Base-by-base conservation (phyloP, 2,329 filamentous ascomycete species). In the Exophiala oligosperma region DNA sequence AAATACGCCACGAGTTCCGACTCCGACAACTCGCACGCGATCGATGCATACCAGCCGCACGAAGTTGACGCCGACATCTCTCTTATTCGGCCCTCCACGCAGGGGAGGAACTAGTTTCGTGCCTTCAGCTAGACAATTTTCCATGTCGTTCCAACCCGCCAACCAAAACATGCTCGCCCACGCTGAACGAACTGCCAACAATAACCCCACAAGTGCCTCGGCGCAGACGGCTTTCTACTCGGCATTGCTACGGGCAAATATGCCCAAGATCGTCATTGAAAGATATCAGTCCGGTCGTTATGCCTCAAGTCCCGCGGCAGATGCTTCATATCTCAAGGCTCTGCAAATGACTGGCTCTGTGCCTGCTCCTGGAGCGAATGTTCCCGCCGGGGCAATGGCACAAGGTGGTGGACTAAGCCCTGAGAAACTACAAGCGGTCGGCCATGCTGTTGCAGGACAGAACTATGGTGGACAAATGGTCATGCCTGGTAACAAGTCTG, bases 171-270 rank as follows among this genome's bases (percentile, higher is more conserved):
- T 93, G 56, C 84, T 99, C 35, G 91, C 92, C 35, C 89, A 91
- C 65, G 83, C 92, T 66, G 94, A 99, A 76, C 89, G 92, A 72
- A 89, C 90, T 24, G 95, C 94, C 38, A 99, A 97, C 76, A 89
- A 91, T 74, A 96, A 96, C 68, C 91, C 94, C 1, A 84, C 81
- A 59, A 97, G 91, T 73, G 88, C 92, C 28, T 89, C 89, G 44
- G 87, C 92, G 21, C 94, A 99, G 73, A 94, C 93, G 72, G 88
- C 90, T 14, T 97, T 99, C 73, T 99, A 99, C 72, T 89, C 93
- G 71, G 88, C 92, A 47, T 84, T 99, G 12, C 81, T 97, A 55
- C 89, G 90, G 71, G 92, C 93, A 52, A 94, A 95, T 69, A 92
- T 97, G 89, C 91, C 93, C 17, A 88, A 92, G 52, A 96, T 99